These are phyloP conservation scores for Leccinum proximum DNA, from an alignment of 1,284 basidiomycete genomes.

Conservation along the genomic window DNA sequence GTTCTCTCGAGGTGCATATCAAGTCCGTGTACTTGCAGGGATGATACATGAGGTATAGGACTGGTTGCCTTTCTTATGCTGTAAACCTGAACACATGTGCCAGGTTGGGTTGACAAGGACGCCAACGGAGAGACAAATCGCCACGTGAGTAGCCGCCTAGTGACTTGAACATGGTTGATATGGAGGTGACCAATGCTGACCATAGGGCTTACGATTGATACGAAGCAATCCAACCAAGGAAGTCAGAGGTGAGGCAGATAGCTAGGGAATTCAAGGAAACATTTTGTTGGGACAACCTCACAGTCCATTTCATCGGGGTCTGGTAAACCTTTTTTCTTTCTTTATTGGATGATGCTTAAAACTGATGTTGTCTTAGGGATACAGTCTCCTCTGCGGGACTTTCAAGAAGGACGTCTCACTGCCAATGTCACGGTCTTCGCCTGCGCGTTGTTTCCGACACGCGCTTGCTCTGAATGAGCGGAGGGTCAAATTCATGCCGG, in stretches of 20 bases:
- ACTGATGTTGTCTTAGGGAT: conserved; percentile 32
- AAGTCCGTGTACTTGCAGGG: conserved; percentile 30
- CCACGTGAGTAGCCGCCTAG: conserved; percentile 7
- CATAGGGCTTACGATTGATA: conserved; percentile 40
- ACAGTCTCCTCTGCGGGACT: conserved; percentile 38
- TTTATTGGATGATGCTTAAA: not conserved
- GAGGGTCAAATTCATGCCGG: conserved; percentile 40
- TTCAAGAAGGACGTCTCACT: conserved; percentile 24
- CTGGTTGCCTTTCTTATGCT: not conserved
- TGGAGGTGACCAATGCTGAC: not conserved
- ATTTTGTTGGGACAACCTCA: conserved; percentile 33
- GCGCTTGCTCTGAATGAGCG: conserved; percentile 39
- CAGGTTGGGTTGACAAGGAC: conserved; percentile 33
- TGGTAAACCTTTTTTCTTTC: conserved; percentile 28
- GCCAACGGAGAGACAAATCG: conserved; percentile 15
- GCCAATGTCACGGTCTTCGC: conserved; percentile 14
- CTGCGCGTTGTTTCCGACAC: conserved; percentile 36
- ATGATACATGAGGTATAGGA: conserved; percentile 38
- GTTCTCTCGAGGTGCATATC: conserved; percentile 41
- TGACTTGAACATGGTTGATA: not conserved
- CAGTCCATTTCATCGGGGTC: conserved; percentile 39
- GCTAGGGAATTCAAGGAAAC: conserved; percentile 33
- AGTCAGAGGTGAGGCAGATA: conserved; percentile 14
- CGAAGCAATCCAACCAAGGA: conserved; percentile 16
- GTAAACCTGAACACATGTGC: not conserved